Base-by-base conservation (phyloP, 768 basidiomycete genomes). In the Podaxis sp. region DNA sequence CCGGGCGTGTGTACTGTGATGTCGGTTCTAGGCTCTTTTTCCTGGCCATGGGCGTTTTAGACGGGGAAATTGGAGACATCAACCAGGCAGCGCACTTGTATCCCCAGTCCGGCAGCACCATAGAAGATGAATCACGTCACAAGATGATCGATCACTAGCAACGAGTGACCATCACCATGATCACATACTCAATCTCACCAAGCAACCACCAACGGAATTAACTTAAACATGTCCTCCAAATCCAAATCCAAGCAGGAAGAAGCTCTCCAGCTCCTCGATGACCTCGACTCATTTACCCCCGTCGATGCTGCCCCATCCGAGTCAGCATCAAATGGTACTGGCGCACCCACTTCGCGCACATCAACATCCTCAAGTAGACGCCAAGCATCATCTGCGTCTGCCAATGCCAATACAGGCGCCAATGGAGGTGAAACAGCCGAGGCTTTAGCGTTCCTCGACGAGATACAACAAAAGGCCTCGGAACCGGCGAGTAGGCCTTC, bases 391-490 rank as follows among this genome's bases (percentile, higher is more conserved):
- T 33, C 38, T 54, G 54, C 49, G 12, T 54, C 52, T 19, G 43
- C 61, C 41, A 54, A 38, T 40, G 19, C 43, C 37, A 64, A 68
- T 71, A 63, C 66, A 22, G 63, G 74, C 8, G 69, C 68, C 52
- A 79, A 77, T 41, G 84, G 84, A 65, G 87, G 86, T 36, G 90
- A 95, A 61, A 86, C 89, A 2, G 76, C 74, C 0, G 91, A 93
- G 65, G 94, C 92, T 25, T 85, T 96, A 27, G 94, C 94, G 15
- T 96, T 96, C 79, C 85, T 97, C 46, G 93, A 97, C 73, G 93
- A 97, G 76, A 93, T 96, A 66, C 94, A 92, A 0, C 92, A 93
- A 84, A 96, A 94, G 76, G 90, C 88, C 74, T 82, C 89, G 5
- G 91, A 91, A 66, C 89, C 91, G 12, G 85, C 88, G 19, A 86